Conservation (phyloP, 106 monocot genomes). For the Allium sativum region DNA sequence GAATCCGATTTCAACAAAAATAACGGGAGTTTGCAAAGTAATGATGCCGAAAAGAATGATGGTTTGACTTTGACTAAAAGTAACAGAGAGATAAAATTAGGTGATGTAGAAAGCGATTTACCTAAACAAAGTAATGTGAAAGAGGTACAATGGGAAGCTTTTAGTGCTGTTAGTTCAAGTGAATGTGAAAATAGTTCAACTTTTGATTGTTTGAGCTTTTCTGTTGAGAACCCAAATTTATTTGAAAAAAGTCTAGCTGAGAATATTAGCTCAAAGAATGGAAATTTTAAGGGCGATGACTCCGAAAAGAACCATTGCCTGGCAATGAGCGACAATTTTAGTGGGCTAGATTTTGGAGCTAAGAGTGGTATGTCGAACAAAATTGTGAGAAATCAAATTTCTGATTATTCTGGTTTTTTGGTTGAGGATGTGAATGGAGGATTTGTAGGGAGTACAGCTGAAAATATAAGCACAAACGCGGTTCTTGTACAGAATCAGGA, state of each 20-base stretch:
- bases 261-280: too few species aligned
- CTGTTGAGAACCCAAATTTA: too few species aligned
- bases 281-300: too few species aligned
- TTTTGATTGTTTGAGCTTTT: background rate
- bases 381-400: conserved; percentile 19
- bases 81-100: too few species aligned
- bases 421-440: conserved; percentile 13
- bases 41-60: conserved; percentile 10
- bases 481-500: conserved; percentile 16
- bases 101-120: too few species aligned
- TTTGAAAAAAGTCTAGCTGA: too few species aligned
- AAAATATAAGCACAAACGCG: conserved; percentile 4
- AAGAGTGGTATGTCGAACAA: conserved; percentile 17
- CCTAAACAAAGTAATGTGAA: too few species aligned
- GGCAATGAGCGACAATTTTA: background rate
- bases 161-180: too few species aligned
- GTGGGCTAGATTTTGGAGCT: background rate
- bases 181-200: background rate
- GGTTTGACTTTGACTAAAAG: background rate
- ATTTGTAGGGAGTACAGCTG: conserved; percentile 14
- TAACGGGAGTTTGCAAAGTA: background rate
- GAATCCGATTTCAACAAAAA: conserved; percentile 14
- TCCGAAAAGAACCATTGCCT: too few species aligned
- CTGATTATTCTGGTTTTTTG: conserved; percentile 42
- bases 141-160: too few species aligned